Percentiles rank a stretch among this genome's conserved stretches.
Conservation (phyloP, 2,329 filamentous ascomycete species). For the Cadophora luteo-olivacea region DNA sequence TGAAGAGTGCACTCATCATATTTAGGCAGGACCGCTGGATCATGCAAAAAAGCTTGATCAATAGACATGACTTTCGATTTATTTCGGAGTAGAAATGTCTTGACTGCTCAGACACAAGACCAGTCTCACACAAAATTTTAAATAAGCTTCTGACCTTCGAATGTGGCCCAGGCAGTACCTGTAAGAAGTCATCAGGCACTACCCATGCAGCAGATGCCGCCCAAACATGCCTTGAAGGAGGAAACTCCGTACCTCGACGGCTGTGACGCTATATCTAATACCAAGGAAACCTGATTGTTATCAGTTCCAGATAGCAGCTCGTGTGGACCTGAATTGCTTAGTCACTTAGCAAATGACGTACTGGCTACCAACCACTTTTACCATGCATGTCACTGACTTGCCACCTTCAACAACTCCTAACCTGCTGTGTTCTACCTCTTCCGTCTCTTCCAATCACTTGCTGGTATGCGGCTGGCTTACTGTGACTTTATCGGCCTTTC, state of each 20-base stretch:
- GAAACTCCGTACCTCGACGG: neutral
- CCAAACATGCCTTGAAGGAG: neutral
- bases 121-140: neutral
- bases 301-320: neutral
- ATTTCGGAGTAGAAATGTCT: neutral
- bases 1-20: neutral
- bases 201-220: neutral
- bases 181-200: neutral
- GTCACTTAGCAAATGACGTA: neutral
- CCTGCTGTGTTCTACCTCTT: constrained; percentile 2
- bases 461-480: constrained; percentile 15
- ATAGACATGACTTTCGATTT: neutral
- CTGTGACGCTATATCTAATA: neutral
- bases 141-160: neutral
- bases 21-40: neutral
- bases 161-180: neutral
- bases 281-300: constrained; percentile 4
- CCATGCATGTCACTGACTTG: constrained; percentile 8
- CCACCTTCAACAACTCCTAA: constrained; percentile 1
- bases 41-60: neutral
- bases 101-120: neutral
- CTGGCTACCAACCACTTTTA: neutral
- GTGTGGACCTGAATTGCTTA: neutral
- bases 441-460: constrained; percentile 1
- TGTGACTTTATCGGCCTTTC: constrained; percentile 8